These are phyloP conservation scores for Musa balbisiana DNA, from an alignment of 202 grass and related monocot species.

Conservation along the genomic window DNA sequence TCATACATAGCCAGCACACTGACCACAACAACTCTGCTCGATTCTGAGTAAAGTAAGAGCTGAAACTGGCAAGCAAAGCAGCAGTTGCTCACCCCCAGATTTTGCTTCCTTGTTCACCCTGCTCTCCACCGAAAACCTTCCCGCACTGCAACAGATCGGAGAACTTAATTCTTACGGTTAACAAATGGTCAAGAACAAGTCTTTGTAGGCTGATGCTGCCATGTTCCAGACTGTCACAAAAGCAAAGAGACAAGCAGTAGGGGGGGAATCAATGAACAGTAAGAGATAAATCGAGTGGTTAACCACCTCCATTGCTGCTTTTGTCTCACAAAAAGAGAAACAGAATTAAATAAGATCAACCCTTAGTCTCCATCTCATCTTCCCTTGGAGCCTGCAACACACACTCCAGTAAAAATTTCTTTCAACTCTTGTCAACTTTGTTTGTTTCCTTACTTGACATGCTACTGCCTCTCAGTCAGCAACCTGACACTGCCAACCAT, in stretches of 20 bases:
- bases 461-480: not conserved
- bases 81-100: not conserved
- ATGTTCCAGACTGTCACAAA: not conserved
- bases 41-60: not conserved
- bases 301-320: not conserved
- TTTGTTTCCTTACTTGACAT: not conserved
- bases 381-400: not conserved
- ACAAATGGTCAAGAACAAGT: not conserved
- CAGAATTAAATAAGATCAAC: too few species aligned
- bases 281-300: not conserved
- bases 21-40: not conserved
- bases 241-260: not conserved
- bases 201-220: not conserved
- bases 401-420: not conserved
- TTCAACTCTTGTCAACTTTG: not conserved
- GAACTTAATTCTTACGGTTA: not conserved
- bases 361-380: not conserved
- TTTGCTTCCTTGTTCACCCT: not conserved
- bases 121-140: not conserved
- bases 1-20: not conserved
- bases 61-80: not conserved
- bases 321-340: too few species aligned
- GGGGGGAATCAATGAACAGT: not conserved
- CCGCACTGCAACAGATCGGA: not conserved
- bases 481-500: slow-evolving; percentile 2